Conservation (phyloP, 2,329 filamentous ascomycete species). For the Apiospora arundinis region DNA sequence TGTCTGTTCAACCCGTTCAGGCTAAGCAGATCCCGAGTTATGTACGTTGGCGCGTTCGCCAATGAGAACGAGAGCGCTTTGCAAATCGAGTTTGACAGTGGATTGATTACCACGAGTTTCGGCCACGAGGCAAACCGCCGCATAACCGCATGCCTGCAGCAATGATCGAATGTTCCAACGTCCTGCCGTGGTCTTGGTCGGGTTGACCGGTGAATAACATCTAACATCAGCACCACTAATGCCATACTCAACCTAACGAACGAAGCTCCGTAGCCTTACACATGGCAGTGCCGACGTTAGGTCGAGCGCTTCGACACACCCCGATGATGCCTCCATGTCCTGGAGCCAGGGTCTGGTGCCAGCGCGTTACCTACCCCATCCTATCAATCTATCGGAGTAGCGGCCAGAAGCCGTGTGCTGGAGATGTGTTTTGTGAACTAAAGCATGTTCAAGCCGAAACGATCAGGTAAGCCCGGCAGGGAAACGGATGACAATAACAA, state of each 20-base stretch:
- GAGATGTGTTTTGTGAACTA: background rate
- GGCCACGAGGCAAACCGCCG: background rate
- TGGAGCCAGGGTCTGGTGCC: background rate
- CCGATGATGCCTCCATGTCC: background rate
- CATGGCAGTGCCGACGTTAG: slow-evolving; percentile 15
- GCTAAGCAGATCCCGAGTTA: slow-evolving; percentile 11
- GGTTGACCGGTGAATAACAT: background rate
- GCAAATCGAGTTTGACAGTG: background rate
- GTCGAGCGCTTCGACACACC: background rate
- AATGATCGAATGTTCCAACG: background rate
- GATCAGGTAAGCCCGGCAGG: background rate
- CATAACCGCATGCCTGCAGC: background rate
- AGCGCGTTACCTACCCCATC: background rate
- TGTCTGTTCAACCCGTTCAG: slow-evolving; percentile 3
- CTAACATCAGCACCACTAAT: background rate
- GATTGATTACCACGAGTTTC: background rate
- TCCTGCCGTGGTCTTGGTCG: background rate
- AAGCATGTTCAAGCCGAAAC: background rate
- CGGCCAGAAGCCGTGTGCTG: background rate
- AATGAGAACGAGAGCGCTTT: background rate
- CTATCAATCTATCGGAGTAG: background rate
- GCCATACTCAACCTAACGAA: background rate
- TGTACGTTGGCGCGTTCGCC: background rate
- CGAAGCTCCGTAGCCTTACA: background rate
- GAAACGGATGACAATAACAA: background rate